Evolutionary conservation across 768 basidiomycete species (phyloP).

Genomic region (Coprinopsis sp.): DNA sequence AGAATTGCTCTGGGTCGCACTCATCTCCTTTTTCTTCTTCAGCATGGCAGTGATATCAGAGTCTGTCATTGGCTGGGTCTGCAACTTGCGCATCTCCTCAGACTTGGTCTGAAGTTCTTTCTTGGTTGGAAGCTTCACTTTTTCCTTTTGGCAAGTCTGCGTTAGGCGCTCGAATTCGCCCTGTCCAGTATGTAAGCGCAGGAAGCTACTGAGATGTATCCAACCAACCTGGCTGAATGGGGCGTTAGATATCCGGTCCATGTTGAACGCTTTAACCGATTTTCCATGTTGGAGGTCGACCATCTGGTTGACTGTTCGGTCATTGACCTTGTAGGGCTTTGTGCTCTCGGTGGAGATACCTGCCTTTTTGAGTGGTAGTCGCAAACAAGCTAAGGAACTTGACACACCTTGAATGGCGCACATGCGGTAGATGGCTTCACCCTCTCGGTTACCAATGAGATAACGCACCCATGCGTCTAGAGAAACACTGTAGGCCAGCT

Average conservation of each 20-base stretch:
- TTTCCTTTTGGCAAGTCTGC: conserved; percentile 41
- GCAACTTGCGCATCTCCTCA: conserved; percentile 54
- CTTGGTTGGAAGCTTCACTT: conserved; percentile 64
- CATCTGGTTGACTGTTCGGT: conserved; percentile 55
- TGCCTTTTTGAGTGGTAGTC: conserved; percentile 14
- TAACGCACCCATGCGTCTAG: conserved; percentile 85
- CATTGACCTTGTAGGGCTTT: conserved; percentile 72
- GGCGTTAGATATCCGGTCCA: conserved; percentile 87
- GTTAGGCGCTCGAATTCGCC: conserved; percentile 67
- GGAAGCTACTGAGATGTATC: not conserved
- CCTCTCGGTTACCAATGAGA: conserved; percentile 61
- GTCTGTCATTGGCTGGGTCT: conserved; percentile 74
- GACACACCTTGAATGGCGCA: conserved; percentile 72
- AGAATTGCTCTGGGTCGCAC: conserved; percentile 25
- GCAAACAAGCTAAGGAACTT: conserved; percentile 3
- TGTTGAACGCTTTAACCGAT: conserved; percentile 52
- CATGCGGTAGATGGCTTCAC: conserved; percentile 68
- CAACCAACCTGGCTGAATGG: conserved; percentile 54
- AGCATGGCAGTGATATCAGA: conserved; percentile 80
- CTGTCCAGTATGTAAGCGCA: conserved; percentile 31
- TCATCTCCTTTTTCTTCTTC: conserved; percentile 53
- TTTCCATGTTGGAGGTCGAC: conserved; percentile 79
- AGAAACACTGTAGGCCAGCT: conserved; percentile 7
- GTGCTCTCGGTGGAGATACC: conserved; percentile 47
- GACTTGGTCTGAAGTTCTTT: conserved; percentile 62